Percentiles rank a stretch among this genome's conserved stretches.
Conservation (phyloP, 768 basidiomycete species). For the Termitomyces sp. region DNA sequence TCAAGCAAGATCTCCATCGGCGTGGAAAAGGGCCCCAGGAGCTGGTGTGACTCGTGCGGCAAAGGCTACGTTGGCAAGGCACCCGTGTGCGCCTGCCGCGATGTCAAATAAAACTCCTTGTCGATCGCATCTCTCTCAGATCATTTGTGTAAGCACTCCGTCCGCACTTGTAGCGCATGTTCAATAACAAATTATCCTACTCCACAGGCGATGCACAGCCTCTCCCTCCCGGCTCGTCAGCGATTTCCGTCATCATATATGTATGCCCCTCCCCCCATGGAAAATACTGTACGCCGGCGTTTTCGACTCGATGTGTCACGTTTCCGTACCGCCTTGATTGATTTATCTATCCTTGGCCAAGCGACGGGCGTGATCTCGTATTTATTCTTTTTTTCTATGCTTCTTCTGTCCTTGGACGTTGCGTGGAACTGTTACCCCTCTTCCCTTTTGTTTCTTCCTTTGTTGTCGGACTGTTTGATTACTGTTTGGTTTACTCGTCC, state of each 20-base stretch:
- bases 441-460: no score
- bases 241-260: slow-evolving; percentile 27
- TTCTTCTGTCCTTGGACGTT: neutral
- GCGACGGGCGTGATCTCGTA: slow-evolving; percentile 58
- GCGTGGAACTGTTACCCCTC: slow-evolving; percentile 1
- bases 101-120: slow-evolving; percentile 51
- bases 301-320: slow-evolving; percentile 58
- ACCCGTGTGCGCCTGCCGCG: slow-evolving; percentile 56
- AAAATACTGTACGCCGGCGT: slow-evolving; percentile 33
- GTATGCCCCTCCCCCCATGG: slow-evolving; percentile 16
- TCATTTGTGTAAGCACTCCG: slow-evolving; percentile 25
- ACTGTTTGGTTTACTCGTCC: no score
- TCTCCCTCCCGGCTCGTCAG: slow-evolving; percentile 32
- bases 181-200: neutral
- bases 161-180: neutral
- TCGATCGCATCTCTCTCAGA: slow-evolving; percentile 10
- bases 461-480: neutral
- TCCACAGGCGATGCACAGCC: slow-evolving; percentile 25
- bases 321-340: slow-evolving; percentile 61
- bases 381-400: slow-evolving; percentile 2
- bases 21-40: slow-evolving; percentile 57
- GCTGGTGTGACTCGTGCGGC: slow-evolving; percentile 76
- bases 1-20: slow-evolving; percentile 55
- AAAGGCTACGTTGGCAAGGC: slow-evolving; percentile 59
- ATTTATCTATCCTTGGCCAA: slow-evolving; percentile 43